These are phyloP conservation scores for Microdochium trichocladiopsis DNA, from an alignment of 2,329 filamentous ascomycete species.

Conservation along the genomic window DNA sequence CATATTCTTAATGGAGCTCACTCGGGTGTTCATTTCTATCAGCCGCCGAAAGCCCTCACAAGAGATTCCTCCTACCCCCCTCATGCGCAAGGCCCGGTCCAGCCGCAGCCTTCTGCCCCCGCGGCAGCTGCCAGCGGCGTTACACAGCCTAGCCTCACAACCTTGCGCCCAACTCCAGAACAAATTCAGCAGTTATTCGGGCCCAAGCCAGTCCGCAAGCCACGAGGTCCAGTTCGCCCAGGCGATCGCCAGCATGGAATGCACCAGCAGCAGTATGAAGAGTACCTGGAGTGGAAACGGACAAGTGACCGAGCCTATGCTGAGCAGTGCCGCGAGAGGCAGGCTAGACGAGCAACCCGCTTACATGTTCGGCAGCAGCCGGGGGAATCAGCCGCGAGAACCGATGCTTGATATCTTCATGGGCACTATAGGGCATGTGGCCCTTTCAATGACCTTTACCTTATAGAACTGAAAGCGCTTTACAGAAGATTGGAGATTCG, in stretches of 20 bases:
- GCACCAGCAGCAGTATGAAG: conserved; percentile 21
- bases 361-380: neutral
- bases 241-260: conserved; percentile 16
- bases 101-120: neutral
- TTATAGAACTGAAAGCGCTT: too few relatives aligned
- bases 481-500: too few relatives aligned
- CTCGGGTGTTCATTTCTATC: too few relatives aligned
- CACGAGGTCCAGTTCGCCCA: conserved; percentile 12
- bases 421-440: neutral
- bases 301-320: conserved; percentile 14
- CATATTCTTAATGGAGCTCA: too few relatives aligned
- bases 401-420: neutral
- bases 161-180: conserved; percentile 9
- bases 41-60: too few relatives aligned
- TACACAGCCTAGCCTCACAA: neutral
- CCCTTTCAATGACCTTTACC: neutral
- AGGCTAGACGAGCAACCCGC: conserved; percentile 13
- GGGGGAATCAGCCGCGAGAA: neutral
- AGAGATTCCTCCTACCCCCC: too few relatives aligned
- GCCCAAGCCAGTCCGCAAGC: conserved; percentile 22
- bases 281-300: conserved; percentile 19
- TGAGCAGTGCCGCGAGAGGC: conserved; percentile 16
- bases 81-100: neutral
- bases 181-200: conserved; percentile 9
- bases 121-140: neutral